These are phyloP conservation scores for Apostasia shenzhenica DNA, from an alignment of 106 monocot species.

Conservation along the genomic window DNA sequence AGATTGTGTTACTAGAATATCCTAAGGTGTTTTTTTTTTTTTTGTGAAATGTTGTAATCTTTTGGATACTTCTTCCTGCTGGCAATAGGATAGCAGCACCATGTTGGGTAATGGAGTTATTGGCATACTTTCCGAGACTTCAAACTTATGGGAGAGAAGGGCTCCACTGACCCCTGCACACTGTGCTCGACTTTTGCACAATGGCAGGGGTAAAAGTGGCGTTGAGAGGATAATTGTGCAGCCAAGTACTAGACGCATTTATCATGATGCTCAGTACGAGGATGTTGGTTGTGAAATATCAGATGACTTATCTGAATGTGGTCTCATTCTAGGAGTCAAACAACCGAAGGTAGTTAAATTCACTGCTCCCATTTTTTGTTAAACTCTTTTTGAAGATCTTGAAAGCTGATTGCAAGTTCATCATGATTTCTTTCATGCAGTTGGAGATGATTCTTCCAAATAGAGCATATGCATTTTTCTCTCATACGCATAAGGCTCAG, in stretches of 20 bases:
- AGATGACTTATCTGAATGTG: constrained; percentile 85
- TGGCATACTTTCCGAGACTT: constrained; percentile 75
- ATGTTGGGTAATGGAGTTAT: constrained; percentile 86
- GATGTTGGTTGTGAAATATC: constrained; percentile 93
- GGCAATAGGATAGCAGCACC: constrained; percentile 13
- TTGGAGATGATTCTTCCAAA: constrained; percentile 77
- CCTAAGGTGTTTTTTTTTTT: neutral
- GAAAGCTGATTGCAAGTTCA: neutral
- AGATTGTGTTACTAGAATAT: neutral
- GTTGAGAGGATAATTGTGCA: constrained; percentile 74
- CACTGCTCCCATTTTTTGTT: neutral
- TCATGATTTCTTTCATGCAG: constrained; percentile 25
- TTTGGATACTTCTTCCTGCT: neutral
- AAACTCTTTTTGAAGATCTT: neutral
- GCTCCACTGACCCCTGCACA: constrained; percentile 79
- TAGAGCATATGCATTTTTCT: constrained; percentile 95
- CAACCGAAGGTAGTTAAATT: constrained; percentile 66
- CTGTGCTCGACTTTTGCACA: constrained; percentile 82
- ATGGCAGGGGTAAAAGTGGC: constrained; percentile 37
- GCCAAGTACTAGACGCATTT: constrained; percentile 79
- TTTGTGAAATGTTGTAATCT: neutral
- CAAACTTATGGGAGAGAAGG: constrained; percentile 89
- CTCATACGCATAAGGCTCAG: constrained; percentile 97
- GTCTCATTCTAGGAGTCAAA: constrained; percentile 89
- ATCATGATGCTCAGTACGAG: constrained; percentile 72